phyloP scores from a whole-genome alignment of 371 early-diverging fungal species.

The Chytridium lagenaria region DNA sequence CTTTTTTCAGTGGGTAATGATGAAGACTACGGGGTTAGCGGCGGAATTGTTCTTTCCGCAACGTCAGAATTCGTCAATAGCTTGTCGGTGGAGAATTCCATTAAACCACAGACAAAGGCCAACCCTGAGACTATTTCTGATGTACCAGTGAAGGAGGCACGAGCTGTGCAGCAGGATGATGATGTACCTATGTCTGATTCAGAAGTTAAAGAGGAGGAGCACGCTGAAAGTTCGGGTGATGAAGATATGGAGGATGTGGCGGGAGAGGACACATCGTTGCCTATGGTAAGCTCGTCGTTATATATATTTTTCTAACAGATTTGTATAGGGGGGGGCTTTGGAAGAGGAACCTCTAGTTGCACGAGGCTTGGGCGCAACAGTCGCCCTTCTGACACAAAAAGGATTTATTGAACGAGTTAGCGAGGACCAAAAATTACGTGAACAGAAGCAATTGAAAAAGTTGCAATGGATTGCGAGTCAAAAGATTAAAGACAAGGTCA shows the following conservation, averaged over 20 bases:
- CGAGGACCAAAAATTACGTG: slow-evolving; percentile 67
- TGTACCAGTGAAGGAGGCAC: slow-evolving; percentile 17
- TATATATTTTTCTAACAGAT: not conserved
- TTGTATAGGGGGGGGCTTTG: slow-evolving; percentile 27
- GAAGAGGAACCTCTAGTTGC: slow-evolving; percentile 85
- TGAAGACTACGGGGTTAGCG: slow-evolving; percentile 28
- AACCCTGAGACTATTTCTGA: not conserved
- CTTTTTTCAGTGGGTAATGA: slow-evolving; percentile 18
- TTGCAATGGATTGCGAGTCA: slow-evolving; percentile 75
- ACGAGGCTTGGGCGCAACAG: slow-evolving; percentile 82
- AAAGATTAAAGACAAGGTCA: slow-evolving; percentile 58
- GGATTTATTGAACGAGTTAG: slow-evolving; percentile 70
- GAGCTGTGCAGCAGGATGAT: slow-evolving; percentile 30
- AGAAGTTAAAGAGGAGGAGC: no score
- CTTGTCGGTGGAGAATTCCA: slow-evolving; percentile 34
- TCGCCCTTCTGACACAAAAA: slow-evolving; percentile 77
- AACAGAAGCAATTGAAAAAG: slow-evolving; percentile 68
- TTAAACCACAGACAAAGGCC: not conserved
- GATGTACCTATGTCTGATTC: slow-evolving; percentile 25
- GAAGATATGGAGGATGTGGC: slow-evolving; percentile 20
- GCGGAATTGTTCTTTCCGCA: slow-evolving; percentile 46
- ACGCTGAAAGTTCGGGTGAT: slow-evolving; percentile 35
- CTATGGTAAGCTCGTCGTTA: not conserved
- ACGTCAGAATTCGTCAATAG: slow-evolving; percentile 54
- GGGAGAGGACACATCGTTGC: slow-evolving; percentile 5